Evolutionary conservation across 305 asterid species (phyloP).

Genomic region (Fraxinus baroniana): DNA sequence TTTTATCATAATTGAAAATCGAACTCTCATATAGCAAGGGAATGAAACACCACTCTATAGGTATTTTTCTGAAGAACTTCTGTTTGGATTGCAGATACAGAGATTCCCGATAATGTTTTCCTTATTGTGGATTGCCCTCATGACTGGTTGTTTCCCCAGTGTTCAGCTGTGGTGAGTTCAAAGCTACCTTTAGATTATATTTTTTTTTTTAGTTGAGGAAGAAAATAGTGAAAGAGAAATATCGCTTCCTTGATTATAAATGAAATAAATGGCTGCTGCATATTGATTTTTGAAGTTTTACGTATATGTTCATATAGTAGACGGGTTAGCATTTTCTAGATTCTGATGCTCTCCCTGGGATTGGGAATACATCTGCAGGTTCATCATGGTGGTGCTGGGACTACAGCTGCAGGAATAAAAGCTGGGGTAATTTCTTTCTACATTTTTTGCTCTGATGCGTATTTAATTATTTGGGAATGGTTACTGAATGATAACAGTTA

Average conservation of each 20-base stretch:
- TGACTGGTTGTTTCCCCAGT: background rate
- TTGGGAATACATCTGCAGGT: conserved; percentile 47
- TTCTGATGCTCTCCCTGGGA: conserved; percentile 9
- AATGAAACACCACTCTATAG: background rate
- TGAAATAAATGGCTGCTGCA: background rate
- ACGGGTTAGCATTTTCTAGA: background rate
- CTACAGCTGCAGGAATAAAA: conserved; percentile 86
- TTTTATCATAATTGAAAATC: background rate
- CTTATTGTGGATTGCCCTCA: background rate
- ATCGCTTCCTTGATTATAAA: background rate
- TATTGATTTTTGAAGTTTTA: background rate
- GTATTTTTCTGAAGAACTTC: background rate
- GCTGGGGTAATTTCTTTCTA: conserved; percentile 63
- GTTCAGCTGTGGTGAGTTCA: background rate
- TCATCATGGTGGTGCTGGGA: conserved; percentile 99
- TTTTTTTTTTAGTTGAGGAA: background rate
- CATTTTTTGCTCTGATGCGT: background rate
- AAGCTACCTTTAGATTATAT: background rate
- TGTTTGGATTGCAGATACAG: background rate
- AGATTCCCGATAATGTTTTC: background rate
- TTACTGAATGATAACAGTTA: background rate
- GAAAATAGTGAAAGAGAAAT: background rate
- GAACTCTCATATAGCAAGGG: background rate
- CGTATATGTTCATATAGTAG: background rate
- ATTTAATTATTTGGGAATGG: background rate